Evolutionary conservation across 805 yeast species (phyloP).

Genomic region (Yarrowia sp.): DNA sequence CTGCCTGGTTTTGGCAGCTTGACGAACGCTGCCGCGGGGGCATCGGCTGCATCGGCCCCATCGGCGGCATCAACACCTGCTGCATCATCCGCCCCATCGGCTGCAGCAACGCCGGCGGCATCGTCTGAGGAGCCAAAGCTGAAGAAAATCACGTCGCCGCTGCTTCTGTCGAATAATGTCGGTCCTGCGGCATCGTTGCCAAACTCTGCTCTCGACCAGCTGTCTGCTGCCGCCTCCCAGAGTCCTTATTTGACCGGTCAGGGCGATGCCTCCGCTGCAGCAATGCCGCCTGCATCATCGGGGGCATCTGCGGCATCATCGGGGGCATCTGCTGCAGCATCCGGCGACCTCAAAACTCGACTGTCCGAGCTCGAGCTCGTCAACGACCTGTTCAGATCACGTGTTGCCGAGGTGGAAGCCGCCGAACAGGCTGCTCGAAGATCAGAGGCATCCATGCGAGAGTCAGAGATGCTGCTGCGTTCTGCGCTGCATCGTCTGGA

Average conservation of each 20-base stretch:
- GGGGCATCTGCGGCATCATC: neutral
- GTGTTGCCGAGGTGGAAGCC: conserved; percentile 75
- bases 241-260: conserved; percentile 30
- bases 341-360: conserved; percentile 60
- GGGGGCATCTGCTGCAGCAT: conserved; percentile 33
- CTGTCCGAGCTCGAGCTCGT: conserved; percentile 87
- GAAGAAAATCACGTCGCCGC: conserved; percentile 28
- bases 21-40: neutral
- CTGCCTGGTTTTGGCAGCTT: neutral
- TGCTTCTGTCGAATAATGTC: conserved; percentile 19
- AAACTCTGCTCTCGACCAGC: conserved; percentile 32
- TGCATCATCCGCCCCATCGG: neutral
- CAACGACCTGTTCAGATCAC: conserved; percentile 79
- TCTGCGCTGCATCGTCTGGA: conserved; percentile 29
- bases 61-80: neutral
- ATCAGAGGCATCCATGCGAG: conserved; percentile 37
- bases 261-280: neutral
- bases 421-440: conserved; percentile 40
- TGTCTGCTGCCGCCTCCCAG: conserved; percentile 30
- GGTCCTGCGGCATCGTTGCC: neutral
- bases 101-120: conserved; percentile 4
- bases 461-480: conserved; percentile 30
- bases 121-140: neutral
- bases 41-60: neutral
- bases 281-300: neutral